Evolutionary conservation across 1,284 basidiomycete genomes (phyloP).

Genomic region (Ceratobasidium sp.): DNA sequence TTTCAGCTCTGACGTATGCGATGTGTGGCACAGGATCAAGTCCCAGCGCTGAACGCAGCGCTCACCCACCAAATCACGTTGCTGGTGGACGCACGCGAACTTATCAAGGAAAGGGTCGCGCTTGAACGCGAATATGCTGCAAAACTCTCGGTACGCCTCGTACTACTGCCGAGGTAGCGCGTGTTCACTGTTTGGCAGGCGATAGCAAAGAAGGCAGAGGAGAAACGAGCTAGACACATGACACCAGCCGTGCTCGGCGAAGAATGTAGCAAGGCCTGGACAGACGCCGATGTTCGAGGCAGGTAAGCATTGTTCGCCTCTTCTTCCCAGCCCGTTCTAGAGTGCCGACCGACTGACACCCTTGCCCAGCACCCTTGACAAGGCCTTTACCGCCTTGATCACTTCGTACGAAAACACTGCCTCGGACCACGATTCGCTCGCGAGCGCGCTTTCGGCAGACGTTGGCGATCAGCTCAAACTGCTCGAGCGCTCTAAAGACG

Average conservation of each 20-base stretch:
- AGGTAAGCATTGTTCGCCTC: constrained; percentile 57
- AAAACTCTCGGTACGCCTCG: constrained; percentile 56
- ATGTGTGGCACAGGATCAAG: constrained; percentile 15
- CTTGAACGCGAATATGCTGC: constrained; percentile 77
- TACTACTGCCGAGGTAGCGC: too few species aligned
- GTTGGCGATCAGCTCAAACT: constrained; percentile 68
- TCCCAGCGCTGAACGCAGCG: constrained; percentile 24
- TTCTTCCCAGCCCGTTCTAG: constrained; percentile 2
- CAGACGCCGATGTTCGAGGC: constrained; percentile 60
- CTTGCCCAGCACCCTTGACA: constrained; percentile 65
- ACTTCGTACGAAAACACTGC: constrained; percentile 64
- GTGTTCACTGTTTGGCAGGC: constrained; percentile 53
- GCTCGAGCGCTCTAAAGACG: constrained; percentile 68
- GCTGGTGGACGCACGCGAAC: constrained; percentile 59
- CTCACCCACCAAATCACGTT: constrained; percentile 24
- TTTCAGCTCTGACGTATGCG: neutral
- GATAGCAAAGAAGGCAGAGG: constrained; percentile 68
- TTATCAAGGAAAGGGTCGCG: constrained; percentile 67
- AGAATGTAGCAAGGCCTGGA: constrained; percentile 69
- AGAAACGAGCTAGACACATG: constrained; percentile 65
- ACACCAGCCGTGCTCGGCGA: constrained; percentile 65
- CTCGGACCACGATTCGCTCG: constrained; percentile 70
- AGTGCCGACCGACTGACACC: neutral
- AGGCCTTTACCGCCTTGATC: constrained; percentile 70
- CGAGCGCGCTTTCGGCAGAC: constrained; percentile 65